Base-by-base conservation (phyloP, 179 eudicot species). In the Beta macrorhiza region DNA sequence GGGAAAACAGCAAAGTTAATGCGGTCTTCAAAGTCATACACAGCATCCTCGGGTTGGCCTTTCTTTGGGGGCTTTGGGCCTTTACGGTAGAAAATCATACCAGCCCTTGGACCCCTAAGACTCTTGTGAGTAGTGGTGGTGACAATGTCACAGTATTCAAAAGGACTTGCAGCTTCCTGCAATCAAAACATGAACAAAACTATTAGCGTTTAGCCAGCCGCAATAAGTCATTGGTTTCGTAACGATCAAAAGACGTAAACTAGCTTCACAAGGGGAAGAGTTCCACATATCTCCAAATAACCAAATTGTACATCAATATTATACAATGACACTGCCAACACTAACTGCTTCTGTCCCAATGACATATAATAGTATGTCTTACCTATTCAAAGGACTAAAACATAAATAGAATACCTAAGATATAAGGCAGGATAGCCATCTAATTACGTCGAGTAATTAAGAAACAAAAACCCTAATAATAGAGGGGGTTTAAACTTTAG, bases 41-140 rank as follows among this genome's bases (percentile, higher is more conserved):
- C 93, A 14, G 98, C 92, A 84, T 75, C 95, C 80, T 94, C 98
- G n/a, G 97, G 92, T 83, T 92, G 98, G 56, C 98, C 98, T 85
- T 94, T 94, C 93, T 92, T 94, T 47, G 98, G 86, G 67, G 98
- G 97, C 76, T 94, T 94, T 69, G 97, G 97, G 56, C 98, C 98
- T 88, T 91, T 91, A 58, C 98, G 85, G 87, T 94, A 94, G 92
- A 94, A 92, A 85, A 94, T 94, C 97, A 94, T 94, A 57, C 98
- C 98, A 77, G 98, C 92, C 82, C 98, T 86, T 22, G 98, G 98
- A 15, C 98, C 98, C 81, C 98, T 89, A 71, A 93, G 88, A 81
- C 94, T 90, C 90, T 92, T 94, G 93, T 94, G 95, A 72, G 97
- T 94, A 17, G 98, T 94, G 69, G 97, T 93, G 11, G 97, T 92